Evolutionary conservation across 2,329 filamentous ascomycete species (phyloP).

Genomic region (Periconia macrospinosa): DNA sequence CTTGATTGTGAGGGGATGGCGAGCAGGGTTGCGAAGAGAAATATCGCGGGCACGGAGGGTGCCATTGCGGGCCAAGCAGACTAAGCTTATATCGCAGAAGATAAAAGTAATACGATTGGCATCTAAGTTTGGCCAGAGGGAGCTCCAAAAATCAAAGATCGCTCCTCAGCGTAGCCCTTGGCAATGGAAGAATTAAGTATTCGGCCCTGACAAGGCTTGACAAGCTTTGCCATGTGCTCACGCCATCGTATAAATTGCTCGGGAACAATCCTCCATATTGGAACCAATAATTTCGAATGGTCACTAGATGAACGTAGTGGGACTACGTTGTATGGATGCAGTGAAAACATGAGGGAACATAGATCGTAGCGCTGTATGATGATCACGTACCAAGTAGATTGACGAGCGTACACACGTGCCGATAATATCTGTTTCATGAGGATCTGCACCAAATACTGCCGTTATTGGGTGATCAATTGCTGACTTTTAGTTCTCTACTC

Average conservation of each 20-base stretch:
- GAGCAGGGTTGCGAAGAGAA: constrained; percentile 14
- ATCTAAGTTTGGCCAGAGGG: background rate
- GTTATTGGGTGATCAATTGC: background rate
- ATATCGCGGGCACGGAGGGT: constrained; percentile 8
- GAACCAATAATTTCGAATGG: background rate
- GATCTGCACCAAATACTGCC: background rate
- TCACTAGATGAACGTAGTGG: background rate
- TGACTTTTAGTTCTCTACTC: background rate
- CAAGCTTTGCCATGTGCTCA: background rate
- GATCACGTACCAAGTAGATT: background rate
- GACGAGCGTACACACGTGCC: background rate
- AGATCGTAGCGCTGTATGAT: background rate
- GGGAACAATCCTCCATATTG: constrained; percentile 6
- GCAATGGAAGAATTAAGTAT: background rate
- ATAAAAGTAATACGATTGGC: too few species aligned
- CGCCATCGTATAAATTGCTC: background rate
- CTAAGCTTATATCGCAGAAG: too few species aligned
- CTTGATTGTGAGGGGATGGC: constrained; percentile 14
- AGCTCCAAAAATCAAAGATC: background rate
- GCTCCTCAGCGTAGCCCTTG: background rate
- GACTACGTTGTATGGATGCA: background rate
- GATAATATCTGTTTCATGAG: background rate
- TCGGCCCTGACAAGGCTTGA: background rate
- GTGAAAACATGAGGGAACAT: background rate
- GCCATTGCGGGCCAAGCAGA: constrained; percentile 1